These are phyloP conservation scores for Backusella mclennaniae DNA, from an alignment of 192 early-diverging fungal species.

Conservation along the genomic window DNA sequence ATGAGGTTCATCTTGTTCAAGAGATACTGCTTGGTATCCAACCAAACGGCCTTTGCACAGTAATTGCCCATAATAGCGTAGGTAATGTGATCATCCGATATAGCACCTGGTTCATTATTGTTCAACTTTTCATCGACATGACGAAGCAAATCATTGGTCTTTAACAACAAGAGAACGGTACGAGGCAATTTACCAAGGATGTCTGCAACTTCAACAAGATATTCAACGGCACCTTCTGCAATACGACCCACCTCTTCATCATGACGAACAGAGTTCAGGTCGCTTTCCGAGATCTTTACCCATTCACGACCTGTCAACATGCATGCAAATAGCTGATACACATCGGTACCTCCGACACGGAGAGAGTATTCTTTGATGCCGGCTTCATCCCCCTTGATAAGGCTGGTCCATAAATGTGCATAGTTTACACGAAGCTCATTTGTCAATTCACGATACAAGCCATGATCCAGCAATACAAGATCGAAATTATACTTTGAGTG, in stretches of 20 bases:
- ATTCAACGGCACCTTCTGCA: conserved; percentile 51
- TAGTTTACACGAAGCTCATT: conserved; percentile 77
- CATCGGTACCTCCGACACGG: conserved; percentile 69
- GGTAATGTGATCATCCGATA: conserved; percentile 20
- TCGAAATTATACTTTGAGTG: conserved; percentile 79
- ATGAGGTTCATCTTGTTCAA: not conserved
- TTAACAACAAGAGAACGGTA: conserved; percentile 83
- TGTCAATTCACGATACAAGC: conserved; percentile 80
- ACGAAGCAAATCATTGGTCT: conserved; percentile 89
- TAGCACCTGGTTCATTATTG: not conserved
- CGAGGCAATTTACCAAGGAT: conserved; percentile 84
- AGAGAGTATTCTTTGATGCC: conserved; percentile 68
- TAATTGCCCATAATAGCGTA: conserved; percentile 37
- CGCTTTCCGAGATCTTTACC: conserved; percentile 55
- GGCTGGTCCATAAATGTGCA: conserved; percentile 83
- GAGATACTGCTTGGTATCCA: conserved; percentile 20
- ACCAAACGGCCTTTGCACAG: conserved; percentile 34
- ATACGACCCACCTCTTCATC: conserved; percentile 54
- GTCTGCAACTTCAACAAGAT: conserved; percentile 73
- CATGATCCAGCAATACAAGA: conserved; percentile 85
- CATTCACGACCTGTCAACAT: conserved; percentile 89
- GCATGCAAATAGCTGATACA: conserved; percentile 82
- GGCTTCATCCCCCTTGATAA: conserved; percentile 74
- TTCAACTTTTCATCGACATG: conserved; percentile 58
- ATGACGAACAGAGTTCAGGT: conserved; percentile 40